Evolutionary conservation across 2,329 filamentous ascomycete genomes (phyloP), one percentile per base, ranked within the genome.

Genomic region (Pestalotiopsis sp.): DNA sequence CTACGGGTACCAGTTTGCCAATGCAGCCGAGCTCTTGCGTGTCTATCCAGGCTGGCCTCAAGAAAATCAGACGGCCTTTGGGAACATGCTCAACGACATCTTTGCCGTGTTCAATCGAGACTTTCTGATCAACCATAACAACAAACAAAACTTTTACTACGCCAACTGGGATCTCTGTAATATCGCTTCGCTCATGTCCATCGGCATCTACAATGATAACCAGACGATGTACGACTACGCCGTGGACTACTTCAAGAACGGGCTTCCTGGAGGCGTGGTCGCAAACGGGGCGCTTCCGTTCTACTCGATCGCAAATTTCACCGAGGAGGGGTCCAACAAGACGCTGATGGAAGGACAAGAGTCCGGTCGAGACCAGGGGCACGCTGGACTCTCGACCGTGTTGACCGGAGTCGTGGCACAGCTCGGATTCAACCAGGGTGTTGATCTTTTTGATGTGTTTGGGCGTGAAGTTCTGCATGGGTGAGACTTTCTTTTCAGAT

Each of bases 101-200:
- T 84, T 84, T 69, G 76, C 77, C 23, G 72, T 77, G 1, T 76
- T 80, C 72, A 84, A 83, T 70, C 71, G 74, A 9, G 65, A 74
- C 3, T 84, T 84, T 67, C 72, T 83, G 5, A 59, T 74, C 6
- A 69, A 75, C 9, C 81, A 84, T 68, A 80, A 83, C 49, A 77
- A 73, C 11, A 75, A 78, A 2, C 71, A 69, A 1, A 69, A 71
- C 23, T 73, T 80, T 60, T 78, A 82, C 64, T 84, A 81, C 71
- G 80, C 81, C 1, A 83, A 83, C 67, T 85, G 83, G 83, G 83
- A 85, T 67, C 72, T 83, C 4, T 81, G 78, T 71, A 84, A 84
- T 45, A 76, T 85, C 36, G 80, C 80, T 2, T 78, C 79, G 0
- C 73, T 81, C 36, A 72, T 81, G 20, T 78, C 82, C 0, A 82